Conservation (phyloP, 2,329 filamentous ascomycete species). For the Rugonectria rugulosa region DNA sequence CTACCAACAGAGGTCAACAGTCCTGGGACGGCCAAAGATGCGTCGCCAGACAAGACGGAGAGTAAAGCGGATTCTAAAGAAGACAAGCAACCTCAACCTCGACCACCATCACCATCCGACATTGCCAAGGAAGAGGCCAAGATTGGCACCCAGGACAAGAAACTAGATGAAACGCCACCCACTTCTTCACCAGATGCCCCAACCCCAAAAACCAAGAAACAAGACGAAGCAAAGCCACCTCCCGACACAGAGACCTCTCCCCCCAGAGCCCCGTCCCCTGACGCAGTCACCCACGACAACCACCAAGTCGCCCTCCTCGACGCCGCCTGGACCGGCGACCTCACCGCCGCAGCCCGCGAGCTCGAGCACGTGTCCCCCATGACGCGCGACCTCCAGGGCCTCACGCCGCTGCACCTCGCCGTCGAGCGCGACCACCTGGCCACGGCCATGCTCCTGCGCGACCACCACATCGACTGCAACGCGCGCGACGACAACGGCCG, state of each 20-base stretch:
- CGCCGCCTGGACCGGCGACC: slow-evolving; percentile 44
- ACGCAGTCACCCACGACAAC: slow-evolving; percentile 11
- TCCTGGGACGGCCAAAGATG: not conserved
- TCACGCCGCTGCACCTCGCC: slow-evolving; percentile 43
- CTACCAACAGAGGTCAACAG: not conserved
- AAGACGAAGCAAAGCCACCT: not conserved
- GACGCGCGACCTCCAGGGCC: slow-evolving; percentile 40
- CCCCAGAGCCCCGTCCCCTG: not conserved
- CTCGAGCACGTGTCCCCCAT: slow-evolving; percentile 34
- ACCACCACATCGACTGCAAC: slow-evolving; percentile 37
- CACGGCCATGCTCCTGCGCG: slow-evolving; percentile 44
- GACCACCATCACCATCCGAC: slow-evolving; percentile 10
- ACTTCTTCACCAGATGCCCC: not conserved
- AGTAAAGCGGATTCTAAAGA: not conserved
- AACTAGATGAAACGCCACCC: not conserved
- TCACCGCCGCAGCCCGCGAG: slow-evolving; percentile 35
- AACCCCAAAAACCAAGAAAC: not conserved
- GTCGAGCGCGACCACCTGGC: slow-evolving; percentile 43
- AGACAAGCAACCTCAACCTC: not conserved
- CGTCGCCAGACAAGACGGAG: not conserved
- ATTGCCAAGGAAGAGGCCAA: slow-evolving; percentile 14
- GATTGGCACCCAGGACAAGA: slow-evolving; percentile 1
- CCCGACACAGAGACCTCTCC: not conserved
- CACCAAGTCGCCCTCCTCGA: slow-evolving; percentile 39
- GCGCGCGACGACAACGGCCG: slow-evolving; percentile 41